phyloP scores from a whole-genome alignment of 192 early-diverging fungal genomes.

The Entrophospora sp. region DNA sequence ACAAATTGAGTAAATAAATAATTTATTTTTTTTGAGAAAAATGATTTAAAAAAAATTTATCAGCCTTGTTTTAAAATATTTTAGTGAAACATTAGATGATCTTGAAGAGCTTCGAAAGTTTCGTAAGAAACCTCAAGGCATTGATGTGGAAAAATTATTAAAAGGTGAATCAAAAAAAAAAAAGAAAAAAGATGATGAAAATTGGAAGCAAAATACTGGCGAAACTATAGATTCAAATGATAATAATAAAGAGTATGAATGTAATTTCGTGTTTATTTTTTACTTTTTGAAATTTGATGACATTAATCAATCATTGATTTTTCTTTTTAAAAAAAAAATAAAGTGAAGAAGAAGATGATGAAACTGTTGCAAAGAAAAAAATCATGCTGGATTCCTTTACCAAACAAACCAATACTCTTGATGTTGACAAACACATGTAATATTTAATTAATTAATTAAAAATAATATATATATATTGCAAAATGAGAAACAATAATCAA shows the following conservation, averaged over 20 bases:
- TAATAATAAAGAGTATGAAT: conserved; percentile 20
- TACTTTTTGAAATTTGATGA: too few species aligned
- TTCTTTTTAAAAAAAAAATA: conserved; percentile 16
- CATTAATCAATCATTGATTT: conserved; percentile 21
- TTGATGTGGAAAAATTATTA: conserved; percentile 46
- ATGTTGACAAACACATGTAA: conserved; percentile 76
- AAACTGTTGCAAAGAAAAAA: conserved; percentile 27
- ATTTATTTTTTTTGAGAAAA: neutral
- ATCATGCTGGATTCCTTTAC: conserved; percentile 57
- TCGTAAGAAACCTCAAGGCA: conserved; percentile 45
- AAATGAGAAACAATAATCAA: neutral
- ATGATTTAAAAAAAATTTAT: neutral
- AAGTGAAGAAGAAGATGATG: conserved; percentile 25
- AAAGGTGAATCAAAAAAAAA: conserved; percentile 46
- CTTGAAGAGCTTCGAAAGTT: conserved; percentile 48
- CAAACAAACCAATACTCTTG: conserved; percentile 63
- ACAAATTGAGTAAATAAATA: neutral
- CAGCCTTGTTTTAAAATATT: neutral
- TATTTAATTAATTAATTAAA: neutral
- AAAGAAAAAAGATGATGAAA: conserved; percentile 47
- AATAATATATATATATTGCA: neutral
- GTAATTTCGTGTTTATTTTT: neutral
- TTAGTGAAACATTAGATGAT: conserved; percentile 42
- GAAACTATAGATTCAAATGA: conserved; percentile 46
- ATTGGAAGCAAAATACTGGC: conserved; percentile 47